Conservation (phyloP, 2,329 filamentous ascomycete genomes). For the Phymatotrichopsis omnivora region DNA sequence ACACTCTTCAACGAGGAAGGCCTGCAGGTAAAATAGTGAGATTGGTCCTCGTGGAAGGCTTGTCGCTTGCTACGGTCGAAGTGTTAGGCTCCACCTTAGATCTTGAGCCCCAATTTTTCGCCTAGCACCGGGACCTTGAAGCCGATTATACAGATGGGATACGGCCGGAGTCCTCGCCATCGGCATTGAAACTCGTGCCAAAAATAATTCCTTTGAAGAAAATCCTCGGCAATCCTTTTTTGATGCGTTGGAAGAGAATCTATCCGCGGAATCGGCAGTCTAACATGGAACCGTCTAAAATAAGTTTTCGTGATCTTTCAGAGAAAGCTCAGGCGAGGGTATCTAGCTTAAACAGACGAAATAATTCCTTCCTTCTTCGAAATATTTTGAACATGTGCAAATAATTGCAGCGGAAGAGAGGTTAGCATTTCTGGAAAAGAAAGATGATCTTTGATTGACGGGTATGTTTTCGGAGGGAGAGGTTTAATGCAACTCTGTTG, state of each 20-base stretch:
- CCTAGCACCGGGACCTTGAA: slow-evolving; percentile 33
- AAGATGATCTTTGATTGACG: slow-evolving; percentile 17
- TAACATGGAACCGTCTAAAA: neutral
- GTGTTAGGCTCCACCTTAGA: slow-evolving; percentile 27
- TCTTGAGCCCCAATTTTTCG: slow-evolving; percentile 34
- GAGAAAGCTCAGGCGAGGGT: slow-evolving; percentile 5
- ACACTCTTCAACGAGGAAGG: neutral
- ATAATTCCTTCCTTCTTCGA: too few species aligned
- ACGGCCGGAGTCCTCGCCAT: slow-evolving; percentile 17
- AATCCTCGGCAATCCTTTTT: slow-evolving; percentile 25
- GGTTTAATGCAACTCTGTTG: too few species aligned
- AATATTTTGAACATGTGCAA: slow-evolving; percentile 2
- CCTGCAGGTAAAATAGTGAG: slow-evolving; percentile 4
- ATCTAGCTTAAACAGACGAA: too few species aligned
- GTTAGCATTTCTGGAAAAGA: slow-evolving; percentile 26
- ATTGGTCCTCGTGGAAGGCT: slow-evolving; percentile 29
- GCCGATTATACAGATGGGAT: slow-evolving; percentile 28
- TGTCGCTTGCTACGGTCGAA: slow-evolving; percentile 27
- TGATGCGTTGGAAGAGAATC: slow-evolving; percentile 29
- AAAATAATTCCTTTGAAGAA: slow-evolving; percentile 5
- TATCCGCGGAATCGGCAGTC: slow-evolving; percentile 9
- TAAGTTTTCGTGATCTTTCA: slow-evolving; percentile 3
- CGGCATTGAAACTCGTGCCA: slow-evolving; percentile 15
- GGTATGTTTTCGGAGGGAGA: too few species aligned
- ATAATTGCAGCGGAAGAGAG: slow-evolving; percentile 10